Base-by-base conservation (phyloP, 352 stramenopile species). In the Phytophthora colocasiae region DNA sequence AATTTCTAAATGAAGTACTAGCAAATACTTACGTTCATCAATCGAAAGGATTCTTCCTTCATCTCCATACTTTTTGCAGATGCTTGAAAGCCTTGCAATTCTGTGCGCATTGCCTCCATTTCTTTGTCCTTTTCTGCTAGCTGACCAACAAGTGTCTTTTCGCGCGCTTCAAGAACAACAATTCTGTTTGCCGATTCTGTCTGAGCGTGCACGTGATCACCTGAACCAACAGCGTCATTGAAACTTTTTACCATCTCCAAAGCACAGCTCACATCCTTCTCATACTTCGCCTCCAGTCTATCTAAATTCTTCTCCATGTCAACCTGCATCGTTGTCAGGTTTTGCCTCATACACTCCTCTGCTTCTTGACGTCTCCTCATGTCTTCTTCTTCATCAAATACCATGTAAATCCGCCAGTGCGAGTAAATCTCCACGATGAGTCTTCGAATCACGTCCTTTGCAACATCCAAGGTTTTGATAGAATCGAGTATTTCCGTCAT, bases 21-120 rank as follows among this genome's bases (percentile, higher is more conserved):
- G 29, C 10, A 41, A 26, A 2, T 41, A 77, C 80, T 53, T 78
- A 89, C 81, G 58, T 71, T 82, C 59, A 90, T 83, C 17, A 86
- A 67, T 44, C 63, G 65, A 60, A 87, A 87, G 1, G 81, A 78
- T 61, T 91, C 81, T 36, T 89, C 75, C 43, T 88, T 90, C 55
- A 74, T 71, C 52, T 91, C 80, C 19, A 60, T 71, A 24, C 57
- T 75, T 41, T 82, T 76, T 11, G 83, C 52, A 27, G 63, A 74
- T 8, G 71, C 46, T 53, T 83, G 65, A 26, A 89, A 63, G 6
- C 66, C 49, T 0, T 57, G 12, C 5, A 91, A 49, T 44, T 84
- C 56, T 32, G 31, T 19, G 26, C 66, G 40, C 57, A 77, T 73
- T 14, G 24, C 26, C 12, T 24, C 47, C 19, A 83, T 62, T 53